phyloP scores from a whole-genome alignment of 192 early-diverging fungal genomes.

The Borealophlyctis nickersoniae region DNA sequence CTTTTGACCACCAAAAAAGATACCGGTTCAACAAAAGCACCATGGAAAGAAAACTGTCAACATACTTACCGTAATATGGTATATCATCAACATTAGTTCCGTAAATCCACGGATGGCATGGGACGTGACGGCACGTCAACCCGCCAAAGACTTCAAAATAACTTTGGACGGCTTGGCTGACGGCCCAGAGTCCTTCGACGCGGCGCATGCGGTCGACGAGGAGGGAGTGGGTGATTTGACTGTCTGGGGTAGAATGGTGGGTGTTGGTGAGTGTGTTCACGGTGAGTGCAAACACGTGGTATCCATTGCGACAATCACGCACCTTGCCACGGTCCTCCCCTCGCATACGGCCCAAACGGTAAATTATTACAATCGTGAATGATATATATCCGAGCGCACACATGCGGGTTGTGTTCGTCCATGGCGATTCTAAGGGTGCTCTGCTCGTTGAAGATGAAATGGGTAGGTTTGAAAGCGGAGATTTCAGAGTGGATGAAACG shows the following conservation, averaged over 20 bases:
- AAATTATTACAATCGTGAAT: constrained; percentile 24
- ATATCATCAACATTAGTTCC: constrained; percentile 9
- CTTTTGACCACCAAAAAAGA: background rate
- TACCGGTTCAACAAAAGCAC: background rate
- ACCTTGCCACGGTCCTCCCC: too few relatives aligned
- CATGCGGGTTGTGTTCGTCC: constrained; percentile 1
- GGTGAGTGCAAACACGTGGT: too few relatives aligned
- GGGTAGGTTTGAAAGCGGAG: constrained; percentile 18
- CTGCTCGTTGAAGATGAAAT: constrained; percentile 24
- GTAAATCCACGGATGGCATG: constrained; percentile 22
- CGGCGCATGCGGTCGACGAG: constrained; percentile 10
- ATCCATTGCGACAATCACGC: too few relatives aligned
- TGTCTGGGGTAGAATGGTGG: too few relatives aligned
- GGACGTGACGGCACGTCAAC: constrained; percentile 13
- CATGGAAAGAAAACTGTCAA: background rate
- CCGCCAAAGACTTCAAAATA: constrained; percentile 17
- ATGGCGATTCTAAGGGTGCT: constrained; percentile 24
- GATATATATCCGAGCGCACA: constrained; percentile 19
- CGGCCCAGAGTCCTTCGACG: constrained; percentile 27
- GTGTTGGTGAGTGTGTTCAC: too few relatives aligned
- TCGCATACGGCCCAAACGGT: constrained; percentile 25
- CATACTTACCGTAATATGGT: too few relatives aligned
- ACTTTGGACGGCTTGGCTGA: constrained; percentile 18
- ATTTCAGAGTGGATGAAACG: constrained; percentile 12
- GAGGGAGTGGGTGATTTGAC: too few relatives aligned